Conservation (phyloP, 129 eudicot genomes). For the Apium graveolens region DNA sequence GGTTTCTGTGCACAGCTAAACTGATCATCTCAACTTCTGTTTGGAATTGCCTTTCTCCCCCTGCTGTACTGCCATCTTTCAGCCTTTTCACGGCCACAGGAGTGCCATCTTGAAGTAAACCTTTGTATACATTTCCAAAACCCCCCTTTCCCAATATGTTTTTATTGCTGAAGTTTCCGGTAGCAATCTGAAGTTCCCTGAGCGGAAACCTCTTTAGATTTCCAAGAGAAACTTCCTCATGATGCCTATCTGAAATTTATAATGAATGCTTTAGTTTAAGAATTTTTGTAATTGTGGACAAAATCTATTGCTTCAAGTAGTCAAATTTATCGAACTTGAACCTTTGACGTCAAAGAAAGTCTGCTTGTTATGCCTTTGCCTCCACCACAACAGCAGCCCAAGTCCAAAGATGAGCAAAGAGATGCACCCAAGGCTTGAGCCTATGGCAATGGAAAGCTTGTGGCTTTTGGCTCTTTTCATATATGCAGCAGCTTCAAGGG, state of each 20-base stretch:
- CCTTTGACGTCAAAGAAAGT: slow-evolving; percentile 56
- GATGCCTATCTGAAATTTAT: slow-evolving; percentile 42
- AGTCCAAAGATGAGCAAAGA: slow-evolving; percentile 36
- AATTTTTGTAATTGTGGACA: background rate
- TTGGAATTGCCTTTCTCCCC: slow-evolving; percentile 70
- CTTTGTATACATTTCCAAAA: slow-evolving; percentile 81
- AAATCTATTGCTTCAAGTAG: background rate
- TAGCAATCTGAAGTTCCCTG: slow-evolving; percentile 74
- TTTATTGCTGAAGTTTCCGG: slow-evolving; percentile 75
- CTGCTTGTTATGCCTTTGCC: slow-evolving; percentile 30
- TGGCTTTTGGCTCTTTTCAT: slow-evolving; percentile 33
- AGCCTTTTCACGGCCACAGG: slow-evolving; percentile 79
- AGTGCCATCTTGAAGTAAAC: slow-evolving; percentile 59
- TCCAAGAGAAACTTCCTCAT: slow-evolving; percentile 70
- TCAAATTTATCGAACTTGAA: slow-evolving; percentile 6
- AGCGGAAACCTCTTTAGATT: slow-evolving; percentile 62
- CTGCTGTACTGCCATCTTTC: slow-evolving; percentile 63
- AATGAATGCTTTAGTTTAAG: background rate
- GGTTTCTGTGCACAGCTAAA: slow-evolving; percentile 80
- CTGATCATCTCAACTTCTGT: slow-evolving; percentile 90
- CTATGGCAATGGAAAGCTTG: slow-evolving; percentile 49
- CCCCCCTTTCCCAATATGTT: slow-evolving; percentile 84
- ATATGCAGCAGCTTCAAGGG: slow-evolving; percentile 32
- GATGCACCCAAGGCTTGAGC: slow-evolving; percentile 51
- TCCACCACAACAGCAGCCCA: slow-evolving; percentile 47